A percentile compares a stretch with the other conserved stretches of the same genome.
phyloP scores from a whole-genome alignment of 108 stramenopile species.

The Chaetoceros muelleri region DNA sequence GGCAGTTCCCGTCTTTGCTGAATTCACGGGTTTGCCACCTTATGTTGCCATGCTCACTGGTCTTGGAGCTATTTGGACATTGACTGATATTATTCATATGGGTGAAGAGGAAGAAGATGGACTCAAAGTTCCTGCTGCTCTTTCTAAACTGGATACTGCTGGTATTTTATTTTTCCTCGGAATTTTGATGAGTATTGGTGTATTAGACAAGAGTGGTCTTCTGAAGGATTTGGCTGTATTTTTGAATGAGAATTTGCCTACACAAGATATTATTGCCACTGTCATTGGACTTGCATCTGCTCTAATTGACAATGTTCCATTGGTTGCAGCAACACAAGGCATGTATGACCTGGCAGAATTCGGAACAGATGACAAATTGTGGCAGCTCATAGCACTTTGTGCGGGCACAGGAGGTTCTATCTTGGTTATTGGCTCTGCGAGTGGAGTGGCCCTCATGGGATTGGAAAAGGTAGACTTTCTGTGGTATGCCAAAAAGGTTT shows the following conservation, averaged over 20 bases:
- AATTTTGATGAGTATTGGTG: constrained; percentile 91
- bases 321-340: constrained; percentile 92
- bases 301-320: constrained; percentile 89
- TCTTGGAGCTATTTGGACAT: constrained; percentile 86
- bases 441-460: constrained; percentile 92
- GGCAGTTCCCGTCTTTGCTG: constrained; percentile 79
- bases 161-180: constrained; percentile 93
- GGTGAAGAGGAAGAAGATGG: constrained; percentile 76
- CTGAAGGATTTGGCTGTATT: constrained; percentile 79
- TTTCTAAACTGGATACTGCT: constrained; percentile 75
- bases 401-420: constrained; percentile 93
- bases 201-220: constrained; percentile 85
- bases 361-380: constrained; percentile 82
- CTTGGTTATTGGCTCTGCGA: constrained; percentile 86
- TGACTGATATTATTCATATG: constrained; percentile 90
- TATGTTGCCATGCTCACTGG: constrained; percentile 93
- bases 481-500: constrained; percentile 89
- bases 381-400: constrained; percentile 92
- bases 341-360: constrained; percentile 87
- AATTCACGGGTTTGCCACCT: constrained; percentile 87
- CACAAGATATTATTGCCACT: constrained; percentile 86
- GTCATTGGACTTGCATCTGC: constrained; percentile 88
- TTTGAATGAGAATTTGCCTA: constrained; percentile 78
- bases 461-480: constrained; percentile 92
- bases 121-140: constrained; percentile 71